Base-by-base conservation (phyloP, 1,139 yeast genomes). In the Debaryomyces udenii region DNA sequence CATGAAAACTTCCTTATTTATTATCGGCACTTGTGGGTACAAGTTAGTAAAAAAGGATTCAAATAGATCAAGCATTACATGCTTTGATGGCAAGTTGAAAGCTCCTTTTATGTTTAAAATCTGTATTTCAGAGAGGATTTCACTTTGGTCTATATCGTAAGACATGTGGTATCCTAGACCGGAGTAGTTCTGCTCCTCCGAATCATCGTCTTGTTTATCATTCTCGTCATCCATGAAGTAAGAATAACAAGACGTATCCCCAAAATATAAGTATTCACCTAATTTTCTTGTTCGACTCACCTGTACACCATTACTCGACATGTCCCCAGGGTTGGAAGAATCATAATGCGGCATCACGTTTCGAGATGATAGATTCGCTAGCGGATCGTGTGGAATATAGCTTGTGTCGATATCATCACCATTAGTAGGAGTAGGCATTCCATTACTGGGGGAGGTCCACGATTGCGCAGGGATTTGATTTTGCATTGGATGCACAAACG, bases 31-130 rank as follows among this genome's bases (percentile, higher is more conserved):
- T 26, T 44, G 52, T 1, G 48, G 44, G 37, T 49, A 43, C 49
- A 88, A 80, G 57, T 82, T 72, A 35, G 71, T 77, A 54, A 88
- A 80, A 66, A 84, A 88, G 64, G 81, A 83, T 71, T 89, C 96
- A 52, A 89, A 87, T 64, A 89, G 68, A 9, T 43, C 34, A 3
- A 36, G 24, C 33, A 49, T 42, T 11, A 50, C 37, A 18, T 35
- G 27, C 13, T 40, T 41, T 9, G 47, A 44, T 9, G 54, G 54
- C 10, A 50, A 34, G 9, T 42, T 37, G 33, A 50, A 50, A 9
- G 51, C 45, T 14, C 46, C 37, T 26, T 45, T 47, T 20, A 49
- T 41, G 22, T 41, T 39, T 15, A 50, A 43, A 3, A 50, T 41
- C n/a, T 45, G 40, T 29, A 49, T 20, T 31, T 50, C 54, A 15